These are phyloP conservation scores for Candida germanica DNA, from an alignment of 805 yeast genomes.

Conservation along the genomic window DNA sequence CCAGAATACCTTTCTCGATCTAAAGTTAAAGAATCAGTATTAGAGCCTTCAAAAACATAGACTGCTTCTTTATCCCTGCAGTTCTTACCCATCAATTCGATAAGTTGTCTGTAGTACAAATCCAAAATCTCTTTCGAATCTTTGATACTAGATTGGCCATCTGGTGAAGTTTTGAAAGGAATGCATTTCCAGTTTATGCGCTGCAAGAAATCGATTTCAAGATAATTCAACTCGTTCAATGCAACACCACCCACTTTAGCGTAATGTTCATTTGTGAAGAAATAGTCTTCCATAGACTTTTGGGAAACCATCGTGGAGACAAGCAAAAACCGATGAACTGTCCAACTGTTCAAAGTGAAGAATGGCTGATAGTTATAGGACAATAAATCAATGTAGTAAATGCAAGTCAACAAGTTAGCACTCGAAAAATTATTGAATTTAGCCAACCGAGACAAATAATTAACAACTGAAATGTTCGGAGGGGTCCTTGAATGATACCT, in stretches of 20 bases:
- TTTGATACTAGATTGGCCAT: slow-evolving; percentile 20
- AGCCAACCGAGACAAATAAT: slow-evolving; percentile 71
- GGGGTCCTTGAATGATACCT: slow-evolving; percentile 93
- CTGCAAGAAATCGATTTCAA: slow-evolving; percentile 83
- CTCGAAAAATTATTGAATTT: slow-evolving; percentile 84
- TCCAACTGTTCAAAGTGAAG: slow-evolving; percentile 83
- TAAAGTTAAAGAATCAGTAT: slow-evolving; percentile 1
- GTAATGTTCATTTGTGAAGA: slow-evolving; percentile 89
- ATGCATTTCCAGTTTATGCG: slow-evolving; percentile 66
- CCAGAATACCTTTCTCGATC: slow-evolving; percentile 4
- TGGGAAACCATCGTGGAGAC: slow-evolving; percentile 91
- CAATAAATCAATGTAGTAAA: slow-evolving; percentile 87
- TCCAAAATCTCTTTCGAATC: slow-evolving; percentile 37
- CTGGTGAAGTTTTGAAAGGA: slow-evolving; percentile 33
- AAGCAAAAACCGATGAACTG: slow-evolving; percentile 87
- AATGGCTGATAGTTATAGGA: slow-evolving; percentile 69
- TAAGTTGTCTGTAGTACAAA: slow-evolving; percentile 38
- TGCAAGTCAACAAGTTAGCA: slow-evolving; percentile 73
- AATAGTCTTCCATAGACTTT: slow-evolving; percentile 89
- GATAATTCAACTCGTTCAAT: slow-evolving; percentile 72
- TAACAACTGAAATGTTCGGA: slow-evolving; percentile 78
- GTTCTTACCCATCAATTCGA: slow-evolving; percentile 40
- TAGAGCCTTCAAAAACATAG: slow-evolving; percentile 9
- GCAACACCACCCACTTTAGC: slow-evolving; percentile 96
- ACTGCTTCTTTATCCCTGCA: slow-evolving; percentile 13